Percentiles rank a stretch among this genome's conserved stretches.
phyloP scores from a whole-genome alignment of 768 basidiomycete species.

The Suillus weaverae region DNA sequence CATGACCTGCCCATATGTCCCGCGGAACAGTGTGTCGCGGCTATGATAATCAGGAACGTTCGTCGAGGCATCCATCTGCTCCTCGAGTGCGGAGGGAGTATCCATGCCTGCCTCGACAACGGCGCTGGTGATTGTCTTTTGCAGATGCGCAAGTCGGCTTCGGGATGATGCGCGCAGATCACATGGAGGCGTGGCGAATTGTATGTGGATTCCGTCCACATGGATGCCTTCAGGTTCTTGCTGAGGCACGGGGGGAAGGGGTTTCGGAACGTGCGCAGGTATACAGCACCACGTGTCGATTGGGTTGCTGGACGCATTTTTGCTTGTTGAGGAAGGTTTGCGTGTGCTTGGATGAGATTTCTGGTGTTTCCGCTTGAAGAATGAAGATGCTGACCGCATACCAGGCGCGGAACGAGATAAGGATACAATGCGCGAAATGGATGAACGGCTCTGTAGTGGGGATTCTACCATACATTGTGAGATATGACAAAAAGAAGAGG shows the following conservation, averaged over 20 bases:
- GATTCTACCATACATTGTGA: constrained; percentile 6
- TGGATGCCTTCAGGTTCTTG: constrained; percentile 3
- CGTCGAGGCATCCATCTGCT: background rate
- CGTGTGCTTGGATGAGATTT: background rate
- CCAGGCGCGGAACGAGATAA: constrained; percentile 18
- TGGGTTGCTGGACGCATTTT: constrained; percentile 2
- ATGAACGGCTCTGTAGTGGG: constrained; percentile 18
- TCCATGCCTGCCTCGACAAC: constrained; percentile 43
- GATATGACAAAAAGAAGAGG: constrained; percentile 30
- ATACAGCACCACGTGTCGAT: constrained; percentile 10
- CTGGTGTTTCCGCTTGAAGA: constrained; percentile 27
- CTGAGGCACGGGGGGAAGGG: constrained; percentile 19
- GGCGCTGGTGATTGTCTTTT: constrained; percentile 37
- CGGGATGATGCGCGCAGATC: constrained; percentile 17
- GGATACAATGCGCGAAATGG: constrained; percentile 12
- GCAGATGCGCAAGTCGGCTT: constrained; percentile 29
- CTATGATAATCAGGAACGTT: background rate
- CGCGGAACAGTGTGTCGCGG: constrained; percentile 33
- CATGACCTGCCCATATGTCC: constrained; percentile 45
- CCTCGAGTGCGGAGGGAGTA: constrained; percentile 22
- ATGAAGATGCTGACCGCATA: constrained; percentile 18
- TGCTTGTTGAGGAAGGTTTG: constrained; percentile 4
- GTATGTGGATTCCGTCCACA: constrained; percentile 28
- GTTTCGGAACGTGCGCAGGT: constrained; percentile 15
- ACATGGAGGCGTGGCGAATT: constrained; percentile 13